phyloP scores from a whole-genome alignment of 371 early-diverging fungal species.

The Mortierella sp. region DNA sequence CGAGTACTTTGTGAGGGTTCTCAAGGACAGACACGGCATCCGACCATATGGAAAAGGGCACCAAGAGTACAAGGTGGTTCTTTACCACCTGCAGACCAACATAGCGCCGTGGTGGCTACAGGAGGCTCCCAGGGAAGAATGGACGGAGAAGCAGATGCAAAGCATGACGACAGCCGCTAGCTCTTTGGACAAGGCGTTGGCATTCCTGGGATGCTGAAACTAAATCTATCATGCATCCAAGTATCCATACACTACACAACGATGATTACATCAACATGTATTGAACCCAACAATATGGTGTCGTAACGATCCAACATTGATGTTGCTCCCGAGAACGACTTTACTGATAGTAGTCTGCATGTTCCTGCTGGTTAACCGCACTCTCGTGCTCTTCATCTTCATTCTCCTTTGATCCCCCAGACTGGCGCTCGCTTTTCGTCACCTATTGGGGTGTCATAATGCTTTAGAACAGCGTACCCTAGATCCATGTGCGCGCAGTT shows the following conservation, averaged over 20 bases:
- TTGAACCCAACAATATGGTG: too few species aligned
- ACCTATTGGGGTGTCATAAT: conserved; percentile 57
- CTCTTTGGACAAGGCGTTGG: conserved; percentile 41
- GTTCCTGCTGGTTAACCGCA: conserved; percentile 31
- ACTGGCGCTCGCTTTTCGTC: conserved; percentile 67
- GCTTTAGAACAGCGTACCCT: too few species aligned
- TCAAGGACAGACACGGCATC: conserved; percentile 29
- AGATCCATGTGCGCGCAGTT: too few species aligned
- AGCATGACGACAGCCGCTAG: conserved; percentile 25
- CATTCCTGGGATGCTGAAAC: conserved; percentile 34
- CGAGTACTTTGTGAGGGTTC: conserved; percentile 26
- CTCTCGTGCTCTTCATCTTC: conserved; percentile 57
- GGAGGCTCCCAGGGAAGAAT: conserved; percentile 10
- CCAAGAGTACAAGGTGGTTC: conserved; percentile 40
- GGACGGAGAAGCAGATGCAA: conserved; percentile 30
- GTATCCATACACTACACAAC: too few species aligned
- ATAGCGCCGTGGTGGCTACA: conserved; percentile 52
- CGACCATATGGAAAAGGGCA: conserved; percentile 17
- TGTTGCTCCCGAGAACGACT: not conserved
- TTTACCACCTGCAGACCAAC: conserved; percentile 41
- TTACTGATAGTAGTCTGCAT: conserved; percentile 36
- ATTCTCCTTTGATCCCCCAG: conserved; percentile 61
- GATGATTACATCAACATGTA: too few species aligned
- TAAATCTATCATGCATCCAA: not conserved
- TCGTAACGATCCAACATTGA: too few species aligned